Conservation (phyloP, 225 moss, liverwort and hornwort species). For the Pleurozium schreberi region DNA sequence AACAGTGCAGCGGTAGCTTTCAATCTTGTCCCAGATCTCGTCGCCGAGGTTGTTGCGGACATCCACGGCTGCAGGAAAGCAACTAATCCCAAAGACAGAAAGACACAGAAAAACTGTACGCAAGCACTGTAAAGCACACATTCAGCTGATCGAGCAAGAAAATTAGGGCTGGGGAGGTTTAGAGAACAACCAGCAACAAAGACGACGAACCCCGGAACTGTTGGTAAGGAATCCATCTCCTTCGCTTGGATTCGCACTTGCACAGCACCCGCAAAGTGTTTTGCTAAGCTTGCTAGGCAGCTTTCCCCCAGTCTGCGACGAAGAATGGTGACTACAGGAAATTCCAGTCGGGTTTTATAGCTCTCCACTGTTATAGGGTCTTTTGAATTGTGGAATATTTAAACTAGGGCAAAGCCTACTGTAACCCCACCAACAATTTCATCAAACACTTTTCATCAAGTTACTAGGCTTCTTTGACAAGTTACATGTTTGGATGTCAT, state of each 20-base stretch:
- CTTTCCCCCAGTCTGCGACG: too few relatives aligned
- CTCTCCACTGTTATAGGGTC: neutral
- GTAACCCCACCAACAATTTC: too few relatives aligned
- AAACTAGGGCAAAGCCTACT: neutral
- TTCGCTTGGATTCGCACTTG: too few relatives aligned
- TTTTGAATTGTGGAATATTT: neutral
- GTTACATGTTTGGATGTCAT: neutral
- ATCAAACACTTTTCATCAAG: neutral
- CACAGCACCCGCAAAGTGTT: neutral
- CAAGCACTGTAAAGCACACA: too few relatives aligned
- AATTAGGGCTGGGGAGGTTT: too few relatives aligned
- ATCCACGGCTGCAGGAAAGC: neutral
- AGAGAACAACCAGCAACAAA: too few relatives aligned
- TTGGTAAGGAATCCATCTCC: neutral
- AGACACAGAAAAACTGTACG: too few relatives aligned
- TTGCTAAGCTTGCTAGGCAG: neutral
- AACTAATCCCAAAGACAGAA: too few relatives aligned
- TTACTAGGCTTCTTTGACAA: neutral
- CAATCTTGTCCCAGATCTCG: neutral
- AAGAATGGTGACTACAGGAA: too few relatives aligned
- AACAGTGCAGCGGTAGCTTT: neutral
- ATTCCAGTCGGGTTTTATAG: neutral
- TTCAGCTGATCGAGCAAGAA: too few relatives aligned
- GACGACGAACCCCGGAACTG: too few relatives aligned
- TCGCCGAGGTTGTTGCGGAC: neutral